These are phyloP conservation scores for Sungouiella blattae DNA, from an alignment of 805 yeast species.

Conservation along the genomic window DNA sequence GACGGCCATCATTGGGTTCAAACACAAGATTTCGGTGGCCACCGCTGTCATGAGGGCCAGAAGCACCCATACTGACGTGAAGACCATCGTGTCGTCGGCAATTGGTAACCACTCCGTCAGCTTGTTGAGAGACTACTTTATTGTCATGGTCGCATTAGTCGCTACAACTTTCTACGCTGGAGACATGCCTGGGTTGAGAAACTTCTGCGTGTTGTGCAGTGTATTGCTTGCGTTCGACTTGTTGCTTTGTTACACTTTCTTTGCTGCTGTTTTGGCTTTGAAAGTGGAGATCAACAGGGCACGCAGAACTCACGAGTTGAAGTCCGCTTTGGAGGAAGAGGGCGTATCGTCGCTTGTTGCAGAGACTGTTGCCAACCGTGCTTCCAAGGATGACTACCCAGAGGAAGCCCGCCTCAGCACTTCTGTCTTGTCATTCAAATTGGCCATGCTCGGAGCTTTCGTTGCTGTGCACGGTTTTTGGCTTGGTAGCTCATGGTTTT, in stretches of 20 bases:
- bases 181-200: conserved; percentile 68
- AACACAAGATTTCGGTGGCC: conserved; percentile 75
- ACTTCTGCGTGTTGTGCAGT: conserved; percentile 74
- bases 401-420: conserved; percentile 24
- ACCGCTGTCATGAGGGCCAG: conserved; percentile 48
- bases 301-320: conserved; percentile 73
- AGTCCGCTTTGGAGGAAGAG: conserved; percentile 85
- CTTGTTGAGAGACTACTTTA: conserved; percentile 69
- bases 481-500: conserved; percentile 69
- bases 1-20: conserved; percentile 89
- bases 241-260: conserved; percentile 73
- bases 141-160: conserved; percentile 67
- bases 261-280: conserved; percentile 75
- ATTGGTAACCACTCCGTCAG: conserved; percentile 43
- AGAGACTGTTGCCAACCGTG: conserved; percentile 54
- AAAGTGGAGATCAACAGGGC: conserved; percentile 87
- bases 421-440: conserved; percentile 51
- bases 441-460: conserved; percentile 57
- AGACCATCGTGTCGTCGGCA: conserved; percentile 41
- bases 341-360: conserved; percentile 79
- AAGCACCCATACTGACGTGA: conserved; percentile 35
- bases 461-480: conserved; percentile 64
- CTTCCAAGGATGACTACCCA: conserved; percentile 26
- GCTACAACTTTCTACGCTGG: conserved; percentile 64
- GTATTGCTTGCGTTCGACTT: conserved; percentile 70